Conservation (phyloP, 306 rosid genomes). For the Casuarina cunninghamiana region DNA sequence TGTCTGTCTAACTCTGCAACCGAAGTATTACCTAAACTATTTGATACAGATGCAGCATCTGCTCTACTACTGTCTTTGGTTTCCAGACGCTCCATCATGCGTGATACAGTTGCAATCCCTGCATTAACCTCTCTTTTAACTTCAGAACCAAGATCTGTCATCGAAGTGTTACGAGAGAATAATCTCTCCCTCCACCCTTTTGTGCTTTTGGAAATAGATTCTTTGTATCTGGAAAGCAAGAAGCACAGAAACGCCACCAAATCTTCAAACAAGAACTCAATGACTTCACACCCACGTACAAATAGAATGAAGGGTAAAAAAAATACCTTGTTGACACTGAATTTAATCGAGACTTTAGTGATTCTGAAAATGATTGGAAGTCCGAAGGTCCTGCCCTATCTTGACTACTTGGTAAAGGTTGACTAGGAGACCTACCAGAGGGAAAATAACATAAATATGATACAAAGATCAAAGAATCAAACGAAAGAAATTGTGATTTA, state of each 20-base stretch:
- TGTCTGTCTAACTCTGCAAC: slow-evolving; percentile 44
- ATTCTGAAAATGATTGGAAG: slow-evolving; percentile 83
- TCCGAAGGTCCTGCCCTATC: slow-evolving; percentile 98
- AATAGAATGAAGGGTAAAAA: slow-evolving; percentile 11
- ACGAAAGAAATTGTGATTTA: background rate
- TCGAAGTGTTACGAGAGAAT: slow-evolving; percentile 77
- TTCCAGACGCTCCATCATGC: slow-evolving; percentile 88
- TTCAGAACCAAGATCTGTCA: slow-evolving; percentile 86
- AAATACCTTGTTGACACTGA: slow-evolving; percentile 79
- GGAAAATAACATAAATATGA: slow-evolving; percentile 6
- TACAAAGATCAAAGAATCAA: background rate
- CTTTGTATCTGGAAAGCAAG: slow-evolving; percentile 68
- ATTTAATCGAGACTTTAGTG: slow-evolving; percentile 78
- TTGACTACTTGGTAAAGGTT: slow-evolving; percentile 63
- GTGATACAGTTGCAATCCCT: slow-evolving; percentile 81
- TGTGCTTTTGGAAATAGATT: slow-evolving; percentile 91
- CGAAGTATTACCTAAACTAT: slow-evolving; percentile 47
- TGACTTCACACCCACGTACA: slow-evolving; percentile 2
- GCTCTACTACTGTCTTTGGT: slow-evolving; percentile 60
- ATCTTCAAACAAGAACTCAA: slow-evolving; percentile 18
- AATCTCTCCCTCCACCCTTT: slow-evolving; percentile 95
- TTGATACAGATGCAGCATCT: slow-evolving; percentile 45
- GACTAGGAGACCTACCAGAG: slow-evolving; percentile 62
- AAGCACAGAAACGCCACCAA: background rate
- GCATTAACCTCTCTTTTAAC: slow-evolving; percentile 82